Evolutionary conservation across 495 filamentous ascomycete genomes (phyloP).

Genomic region (Aspergillus avenaceus): DNA sequence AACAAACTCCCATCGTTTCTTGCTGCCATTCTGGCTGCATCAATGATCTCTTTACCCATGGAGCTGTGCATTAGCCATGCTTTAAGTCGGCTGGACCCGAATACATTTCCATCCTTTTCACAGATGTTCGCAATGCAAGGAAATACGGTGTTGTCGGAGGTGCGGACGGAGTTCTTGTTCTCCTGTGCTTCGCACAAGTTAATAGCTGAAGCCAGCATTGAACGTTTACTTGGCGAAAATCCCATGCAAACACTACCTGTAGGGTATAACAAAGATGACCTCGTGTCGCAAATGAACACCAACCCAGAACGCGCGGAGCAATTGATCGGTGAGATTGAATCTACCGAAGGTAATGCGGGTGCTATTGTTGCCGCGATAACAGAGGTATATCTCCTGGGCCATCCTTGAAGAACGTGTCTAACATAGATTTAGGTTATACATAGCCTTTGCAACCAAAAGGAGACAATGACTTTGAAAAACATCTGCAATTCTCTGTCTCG

Average conservation of each 20-base stretch:
- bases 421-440: slow-evolving; percentile 59
- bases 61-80: slow-evolving; percentile 80
- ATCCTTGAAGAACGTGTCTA: slow-evolving; percentile 7
- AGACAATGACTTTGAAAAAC: slow-evolving; percentile 85
- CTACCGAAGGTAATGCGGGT: slow-evolving; percentile 92
- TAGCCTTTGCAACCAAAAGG: slow-evolving; percentile 72
- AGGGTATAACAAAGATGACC: slow-evolving; percentile 68
- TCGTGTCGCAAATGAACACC: slow-evolving; percentile 68
- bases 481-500: slow-evolving; percentile 77
- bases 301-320: slow-evolving; percentile 70
- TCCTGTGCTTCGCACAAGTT: slow-evolving; percentile 83
- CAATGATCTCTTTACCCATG: slow-evolving; percentile 63
- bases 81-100: slow-evolving; percentile 68
- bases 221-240: slow-evolving; percentile 76
- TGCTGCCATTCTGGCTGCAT: slow-evolving; percentile 52
- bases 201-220: slow-evolving; percentile 72
- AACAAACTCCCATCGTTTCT: slow-evolving; percentile 89
- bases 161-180: slow-evolving; percentile 88
- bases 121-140: slow-evolving; percentile 75
- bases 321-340: slow-evolving; percentile 75
- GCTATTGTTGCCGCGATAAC: slow-evolving; percentile 79
- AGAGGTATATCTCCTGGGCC: slow-evolving; percentile 51
- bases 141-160: slow-evolving; percentile 71
- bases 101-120: slow-evolving; percentile 75
- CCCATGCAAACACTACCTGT: slow-evolving; percentile 77